A percentile compares a stretch with the other conserved stretches of the same genome.
Conservation (phyloP, 768 basidiomycete species). For the Tulasnella sp. region DNA sequence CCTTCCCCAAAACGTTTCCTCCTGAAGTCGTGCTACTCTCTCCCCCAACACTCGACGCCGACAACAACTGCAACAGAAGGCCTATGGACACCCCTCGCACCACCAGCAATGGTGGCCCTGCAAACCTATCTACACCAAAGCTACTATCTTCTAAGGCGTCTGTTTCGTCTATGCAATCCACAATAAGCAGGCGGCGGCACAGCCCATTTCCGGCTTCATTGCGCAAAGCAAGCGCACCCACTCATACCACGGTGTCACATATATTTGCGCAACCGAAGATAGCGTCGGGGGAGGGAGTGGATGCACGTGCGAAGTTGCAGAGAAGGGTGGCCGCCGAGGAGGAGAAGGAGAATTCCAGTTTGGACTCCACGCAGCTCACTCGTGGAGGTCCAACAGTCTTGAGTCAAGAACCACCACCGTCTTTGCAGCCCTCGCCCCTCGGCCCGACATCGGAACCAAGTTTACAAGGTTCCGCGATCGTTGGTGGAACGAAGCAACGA, state of each 20-base stretch:
- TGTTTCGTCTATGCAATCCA: neutral
- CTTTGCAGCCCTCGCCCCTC: neutral
- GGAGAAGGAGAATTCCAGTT: constrained; percentile 3
- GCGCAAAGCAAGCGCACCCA: constrained; percentile 5
- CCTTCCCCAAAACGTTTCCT: constrained; percentile 9
- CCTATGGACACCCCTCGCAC: neutral
- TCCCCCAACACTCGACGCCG: neutral
- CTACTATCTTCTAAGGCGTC: neutral
- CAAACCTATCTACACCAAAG: neutral
- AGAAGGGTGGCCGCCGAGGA: neutral
- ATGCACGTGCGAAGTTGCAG: neutral
- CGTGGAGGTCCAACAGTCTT: constrained; percentile 9
- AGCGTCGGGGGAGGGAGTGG: neutral
- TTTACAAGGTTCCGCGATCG: neutral
- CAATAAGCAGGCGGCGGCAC: neutral
- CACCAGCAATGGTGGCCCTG: neutral
- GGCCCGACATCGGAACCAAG: neutral
- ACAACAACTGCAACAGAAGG: neutral
- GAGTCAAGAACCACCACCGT: neutral
- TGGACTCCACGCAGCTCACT: constrained; percentile 10
- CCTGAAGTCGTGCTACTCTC: neutral
- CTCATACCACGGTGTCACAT: neutral
- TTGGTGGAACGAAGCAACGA: neutral
- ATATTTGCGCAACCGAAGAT: neutral
- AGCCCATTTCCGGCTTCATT: constrained; percentile 7